Evolutionary conservation across 2,329 filamentous ascomycete genomes (phyloP).

Genomic region (Onygena corvina): DNA sequence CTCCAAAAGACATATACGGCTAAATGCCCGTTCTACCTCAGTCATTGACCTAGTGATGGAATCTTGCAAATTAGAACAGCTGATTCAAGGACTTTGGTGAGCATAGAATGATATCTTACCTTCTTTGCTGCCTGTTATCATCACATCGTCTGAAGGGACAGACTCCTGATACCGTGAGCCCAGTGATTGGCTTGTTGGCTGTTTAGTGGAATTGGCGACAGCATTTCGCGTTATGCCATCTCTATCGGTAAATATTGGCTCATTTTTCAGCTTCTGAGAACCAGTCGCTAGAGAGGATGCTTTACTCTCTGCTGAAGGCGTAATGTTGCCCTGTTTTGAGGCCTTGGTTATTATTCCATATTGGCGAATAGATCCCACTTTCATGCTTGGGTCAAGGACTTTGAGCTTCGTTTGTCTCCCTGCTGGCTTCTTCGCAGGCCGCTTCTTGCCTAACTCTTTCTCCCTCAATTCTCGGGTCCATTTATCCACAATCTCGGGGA

Average conservation of each 20-base stretch:
- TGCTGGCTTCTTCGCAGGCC: constrained; percentile 21
- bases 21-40: neutral
- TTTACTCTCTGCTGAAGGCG: neutral
- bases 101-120: neutral
- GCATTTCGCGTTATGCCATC: too few relatives aligned
- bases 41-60: neutral
- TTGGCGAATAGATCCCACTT: constrained; percentile 30
- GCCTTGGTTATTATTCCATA: constrained; percentile 31
- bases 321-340: neutral
- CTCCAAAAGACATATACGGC: neutral
- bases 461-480: constrained; percentile 44
- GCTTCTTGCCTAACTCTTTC: constrained; percentile 20
- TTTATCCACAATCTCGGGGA: constrained; percentile 52
- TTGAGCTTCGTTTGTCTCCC: constrained; percentile 28
- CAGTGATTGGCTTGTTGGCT: too few relatives aligned
- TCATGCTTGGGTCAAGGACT: constrained; percentile 30
- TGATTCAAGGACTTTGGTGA: neutral
- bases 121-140: neutral
- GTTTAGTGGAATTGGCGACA: too few relatives aligned
- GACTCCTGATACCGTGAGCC: neutral
- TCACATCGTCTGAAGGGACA: neutral
- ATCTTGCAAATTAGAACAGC: neutral
- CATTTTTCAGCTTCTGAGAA: too few relatives aligned
- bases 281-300: neutral
- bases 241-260: too few relatives aligned